Conservation (phyloP, 2,329 filamentous ascomycete genomes). For the Cordyceps militaris region DNA sequence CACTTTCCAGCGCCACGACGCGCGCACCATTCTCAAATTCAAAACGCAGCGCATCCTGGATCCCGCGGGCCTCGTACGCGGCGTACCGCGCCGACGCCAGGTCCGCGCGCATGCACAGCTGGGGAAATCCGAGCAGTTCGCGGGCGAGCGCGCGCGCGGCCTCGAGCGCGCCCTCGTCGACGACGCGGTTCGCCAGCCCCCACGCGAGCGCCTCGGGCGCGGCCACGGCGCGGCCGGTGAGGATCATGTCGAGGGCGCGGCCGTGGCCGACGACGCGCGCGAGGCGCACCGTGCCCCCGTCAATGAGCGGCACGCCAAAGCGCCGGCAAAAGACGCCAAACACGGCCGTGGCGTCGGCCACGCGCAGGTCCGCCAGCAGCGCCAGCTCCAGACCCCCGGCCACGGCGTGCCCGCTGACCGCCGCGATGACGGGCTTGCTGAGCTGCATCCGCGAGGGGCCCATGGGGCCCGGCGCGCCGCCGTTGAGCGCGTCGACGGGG, state of each 20-base stretch:
- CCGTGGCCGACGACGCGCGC: constrained; percentile 45
- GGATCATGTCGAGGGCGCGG: constrained; percentile 48
- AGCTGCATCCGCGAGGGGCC: constrained; percentile 43
- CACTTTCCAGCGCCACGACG: constrained; percentile 36
- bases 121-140: constrained; percentile 41
- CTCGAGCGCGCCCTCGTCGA: constrained; percentile 40
- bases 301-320: constrained; percentile 29
- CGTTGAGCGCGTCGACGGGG: constrained; percentile 14
- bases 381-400: constrained; percentile 46
- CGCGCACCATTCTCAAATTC: constrained; percentile 39
- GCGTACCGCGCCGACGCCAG: constrained; percentile 42
- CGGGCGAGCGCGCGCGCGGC: constrained; percentile 42
- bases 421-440: constrained; percentile 45
- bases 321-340: constrained; percentile 51
- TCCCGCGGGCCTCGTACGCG: constrained; percentile 38
- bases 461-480: constrained; percentile 38
- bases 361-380: constrained; percentile 45
- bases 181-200: constrained; percentile 46
- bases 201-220: constrained; percentile 44
- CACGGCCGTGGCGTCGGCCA: constrained; percentile 45
- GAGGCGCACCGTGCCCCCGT: constrained; percentile 43
- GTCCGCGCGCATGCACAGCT: constrained; percentile 45
- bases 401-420: constrained; percentile 45
- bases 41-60: constrained; percentile 42
- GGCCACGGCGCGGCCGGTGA: constrained; percentile 43